Conservation (phyloP, 148 eudicot species). For the Persicaria maculosa region DNA sequence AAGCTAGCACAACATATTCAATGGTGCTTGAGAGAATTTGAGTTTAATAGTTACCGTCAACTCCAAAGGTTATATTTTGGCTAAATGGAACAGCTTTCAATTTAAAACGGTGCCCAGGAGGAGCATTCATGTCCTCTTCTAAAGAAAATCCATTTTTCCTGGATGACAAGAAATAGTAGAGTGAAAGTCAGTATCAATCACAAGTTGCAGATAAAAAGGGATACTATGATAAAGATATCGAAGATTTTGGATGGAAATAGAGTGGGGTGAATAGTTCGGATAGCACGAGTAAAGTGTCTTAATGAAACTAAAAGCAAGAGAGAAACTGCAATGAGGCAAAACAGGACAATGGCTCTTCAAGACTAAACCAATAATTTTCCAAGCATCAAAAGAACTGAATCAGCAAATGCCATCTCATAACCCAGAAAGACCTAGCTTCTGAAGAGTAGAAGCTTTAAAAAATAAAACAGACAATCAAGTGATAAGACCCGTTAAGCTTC, state of each 20-base stretch:
- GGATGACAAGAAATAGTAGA: slow-evolving; percentile 1
- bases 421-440: neutral
- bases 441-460: neutral
- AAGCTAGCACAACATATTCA: neutral
- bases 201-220: neutral
- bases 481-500: neutral
- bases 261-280: neutral
- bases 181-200: neutral
- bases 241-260: neutral
- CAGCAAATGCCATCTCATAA: neutral
- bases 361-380: neutral
- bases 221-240: neutral
- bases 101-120: slow-evolving; percentile 67
- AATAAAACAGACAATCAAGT: neutral
- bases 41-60: slow-evolving; percentile 52
- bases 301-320: neutral
- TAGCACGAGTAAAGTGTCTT: neutral
- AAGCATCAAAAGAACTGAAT: neutral
- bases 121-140: slow-evolving; percentile 77
- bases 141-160: slow-evolving; percentile 92
- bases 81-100: slow-evolving; percentile 91
- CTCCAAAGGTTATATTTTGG: slow-evolving; percentile 88
- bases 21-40: neutral
- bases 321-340: neutral
- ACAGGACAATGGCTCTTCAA: neutral